A percentile compares a stretch with the other conserved stretches of the same genome.
These are phyloP conservation scores for Exsudoporus frostii DNA, from an alignment of 768 basidiomycete species.

Conservation along the genomic window DNA sequence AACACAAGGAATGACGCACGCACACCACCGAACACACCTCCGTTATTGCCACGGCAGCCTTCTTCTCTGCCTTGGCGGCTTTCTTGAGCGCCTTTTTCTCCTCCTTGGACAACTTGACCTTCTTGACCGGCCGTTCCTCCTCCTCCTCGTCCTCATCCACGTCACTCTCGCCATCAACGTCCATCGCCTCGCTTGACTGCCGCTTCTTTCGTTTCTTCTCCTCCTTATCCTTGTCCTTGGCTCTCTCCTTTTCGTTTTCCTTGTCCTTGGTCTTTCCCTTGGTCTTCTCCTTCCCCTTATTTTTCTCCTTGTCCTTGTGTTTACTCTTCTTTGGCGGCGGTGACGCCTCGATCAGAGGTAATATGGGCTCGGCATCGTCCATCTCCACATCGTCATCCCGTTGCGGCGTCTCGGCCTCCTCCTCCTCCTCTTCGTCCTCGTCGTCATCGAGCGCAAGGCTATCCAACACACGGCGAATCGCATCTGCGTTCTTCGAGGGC, in stretches of 20 bases:
- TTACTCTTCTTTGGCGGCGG: conserved; percentile 64
- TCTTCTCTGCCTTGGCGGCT: conserved; percentile 60
- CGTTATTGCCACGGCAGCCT: conserved; percentile 24
- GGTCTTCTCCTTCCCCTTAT: conserved; percentile 5
- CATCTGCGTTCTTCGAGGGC: conserved; percentile 88
- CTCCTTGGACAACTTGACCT: conserved; percentile 76
- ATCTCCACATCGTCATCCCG: conserved; percentile 40
- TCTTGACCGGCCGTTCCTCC: conserved; percentile 57
- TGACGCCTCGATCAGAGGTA: conserved; percentile 58
- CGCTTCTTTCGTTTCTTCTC: conserved; percentile 48
- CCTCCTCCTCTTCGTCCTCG: conserved; percentile 52
- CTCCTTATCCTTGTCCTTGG: conserved; percentile 31
- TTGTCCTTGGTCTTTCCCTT: neutral
- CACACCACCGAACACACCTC: conserved; percentile 31
- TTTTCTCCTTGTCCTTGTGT: conserved; percentile 34
- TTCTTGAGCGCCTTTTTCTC: conserved; percentile 85
- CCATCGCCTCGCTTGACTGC: conserved; percentile 65
- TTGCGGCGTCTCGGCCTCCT: conserved; percentile 33
- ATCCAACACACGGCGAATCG: conserved; percentile 87
- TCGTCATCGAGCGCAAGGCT: conserved; percentile 67
- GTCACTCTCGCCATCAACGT: conserved; percentile 54
- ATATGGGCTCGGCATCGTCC: conserved; percentile 39
- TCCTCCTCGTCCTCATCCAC: conserved; percentile 37
- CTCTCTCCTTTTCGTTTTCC: neutral
- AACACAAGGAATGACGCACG: neutral